These are phyloP conservation scores for Scenedesmus sp. DNA, from an alignment of 163 green algal species.

Conservation along the genomic window DNA sequence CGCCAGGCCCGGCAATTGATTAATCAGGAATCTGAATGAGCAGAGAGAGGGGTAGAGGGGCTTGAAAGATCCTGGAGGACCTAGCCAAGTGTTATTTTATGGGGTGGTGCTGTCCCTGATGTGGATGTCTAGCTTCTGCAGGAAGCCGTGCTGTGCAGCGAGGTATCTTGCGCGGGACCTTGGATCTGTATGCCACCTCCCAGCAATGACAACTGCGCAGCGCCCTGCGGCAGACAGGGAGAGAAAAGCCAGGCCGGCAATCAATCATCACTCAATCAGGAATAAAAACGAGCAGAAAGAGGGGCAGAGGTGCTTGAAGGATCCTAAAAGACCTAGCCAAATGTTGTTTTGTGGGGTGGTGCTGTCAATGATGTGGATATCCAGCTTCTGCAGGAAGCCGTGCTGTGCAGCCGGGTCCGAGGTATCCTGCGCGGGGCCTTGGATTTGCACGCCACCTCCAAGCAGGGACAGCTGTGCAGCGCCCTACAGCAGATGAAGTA, in stretches of 20 bases:
- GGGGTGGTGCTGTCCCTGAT: too few relatives aligned
- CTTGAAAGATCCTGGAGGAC: too few relatives aligned
- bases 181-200: neutral
- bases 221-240: neutral
- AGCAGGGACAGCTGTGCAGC: neutral
- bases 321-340: too few relatives aligned
- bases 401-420: neutral
- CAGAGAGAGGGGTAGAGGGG: too few relatives aligned
- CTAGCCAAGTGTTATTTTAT: too few relatives aligned
- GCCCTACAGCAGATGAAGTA: neutral
- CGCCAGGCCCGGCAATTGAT: too few relatives aligned
- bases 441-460: neutral
- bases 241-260: too few relatives aligned
- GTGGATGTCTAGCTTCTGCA: neutral
- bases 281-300: too few relatives aligned
- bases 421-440: neutral
- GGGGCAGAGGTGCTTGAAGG: too few relatives aligned
- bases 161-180: neutral
- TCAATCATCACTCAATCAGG: too few relatives aligned
- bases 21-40: too few relatives aligned
- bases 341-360: too few relatives aligned
- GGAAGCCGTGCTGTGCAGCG: neutral
- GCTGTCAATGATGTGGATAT: neutral
- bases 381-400: slow-evolving; percentile 13
- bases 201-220: neutral